A percentile compares a stretch with the other conserved stretches of the same genome.
These are phyloP conservation scores for Lanmaoa pseudosensibilis DNA, from an alignment of 768 basidiomycete species.

Conservation along the genomic window DNA sequence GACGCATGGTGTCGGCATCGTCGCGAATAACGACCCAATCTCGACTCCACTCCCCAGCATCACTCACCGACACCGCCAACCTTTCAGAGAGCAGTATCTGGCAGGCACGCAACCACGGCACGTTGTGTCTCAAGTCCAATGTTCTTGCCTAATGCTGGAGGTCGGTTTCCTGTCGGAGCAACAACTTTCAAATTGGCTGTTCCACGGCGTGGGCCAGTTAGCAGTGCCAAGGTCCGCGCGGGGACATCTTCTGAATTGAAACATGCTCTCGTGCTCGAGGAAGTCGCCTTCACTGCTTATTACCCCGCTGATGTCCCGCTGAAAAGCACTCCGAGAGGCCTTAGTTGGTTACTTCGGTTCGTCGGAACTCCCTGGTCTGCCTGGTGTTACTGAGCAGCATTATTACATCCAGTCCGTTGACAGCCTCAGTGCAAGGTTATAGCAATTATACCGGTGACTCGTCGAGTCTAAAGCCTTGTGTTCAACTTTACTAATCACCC, in stretches of 20 bases:
- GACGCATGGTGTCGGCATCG: not conserved
- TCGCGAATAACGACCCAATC: not conserved
- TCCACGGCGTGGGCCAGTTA: constrained; percentile 39
- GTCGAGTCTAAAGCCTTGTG: not conserved
- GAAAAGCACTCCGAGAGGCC: constrained; percentile 37
- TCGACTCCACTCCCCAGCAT: not conserved
- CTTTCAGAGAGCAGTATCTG: no score
- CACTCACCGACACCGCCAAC: not conserved
- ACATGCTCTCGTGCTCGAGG: constrained; percentile 54
- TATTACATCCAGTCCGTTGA: constrained; percentile 36
- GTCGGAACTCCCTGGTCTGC: constrained; percentile 14
- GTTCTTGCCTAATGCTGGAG: constrained; percentile 43
- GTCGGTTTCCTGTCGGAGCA: constrained; percentile 58
- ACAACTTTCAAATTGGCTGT: constrained; percentile 56
- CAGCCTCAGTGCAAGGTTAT: constrained; percentile 49
- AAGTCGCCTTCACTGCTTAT: constrained; percentile 63
- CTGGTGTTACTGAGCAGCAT: constrained; percentile 1
- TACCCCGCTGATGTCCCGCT: constrained; percentile 53
- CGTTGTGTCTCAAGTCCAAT: constrained; percentile 25
- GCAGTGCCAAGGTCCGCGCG: constrained; percentile 40
- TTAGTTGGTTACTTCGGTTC: constrained; percentile 60
- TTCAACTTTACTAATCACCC: not conserved
- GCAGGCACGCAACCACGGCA: not conserved
- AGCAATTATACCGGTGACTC: constrained; percentile 46
- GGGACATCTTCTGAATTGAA: constrained; percentile 25